These are phyloP conservation scores for Salix dunnii DNA, from an alignment of 345 rosid species.

Conservation along the genomic window DNA sequence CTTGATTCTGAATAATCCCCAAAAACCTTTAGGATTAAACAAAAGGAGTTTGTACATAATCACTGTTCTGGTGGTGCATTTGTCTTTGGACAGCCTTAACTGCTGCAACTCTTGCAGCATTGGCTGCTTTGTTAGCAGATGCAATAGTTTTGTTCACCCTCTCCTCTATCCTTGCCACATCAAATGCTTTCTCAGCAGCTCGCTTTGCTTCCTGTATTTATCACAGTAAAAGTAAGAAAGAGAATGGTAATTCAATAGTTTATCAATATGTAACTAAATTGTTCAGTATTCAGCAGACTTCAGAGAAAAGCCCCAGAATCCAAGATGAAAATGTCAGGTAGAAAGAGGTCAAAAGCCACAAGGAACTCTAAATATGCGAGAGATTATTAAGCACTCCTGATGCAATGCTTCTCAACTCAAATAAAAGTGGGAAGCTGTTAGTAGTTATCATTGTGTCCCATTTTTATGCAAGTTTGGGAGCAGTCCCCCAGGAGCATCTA, in stretches of 20 bases:
- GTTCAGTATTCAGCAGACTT: neutral
- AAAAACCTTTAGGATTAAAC: conserved; percentile 4
- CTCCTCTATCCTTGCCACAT: conserved; percentile 52
- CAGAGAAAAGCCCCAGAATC: conserved; percentile 3
- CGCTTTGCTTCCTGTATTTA: conserved; percentile 61
- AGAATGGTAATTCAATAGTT: neutral
- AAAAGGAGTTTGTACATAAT: conserved; percentile 17
- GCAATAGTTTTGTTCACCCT: conserved; percentile 63
- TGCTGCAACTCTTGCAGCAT: conserved; percentile 81
- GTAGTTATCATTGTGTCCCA: neutral
- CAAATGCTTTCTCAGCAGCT: conserved; percentile 58
- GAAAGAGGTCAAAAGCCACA: neutral
- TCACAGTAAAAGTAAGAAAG: conserved; percentile 4
- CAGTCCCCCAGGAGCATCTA: neutral
- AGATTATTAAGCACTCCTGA: neutral
- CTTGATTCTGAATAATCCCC: neutral
- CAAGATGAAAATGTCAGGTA: conserved; percentile 4
- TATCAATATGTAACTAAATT: neutral
- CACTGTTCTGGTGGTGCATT: conserved; percentile 34
- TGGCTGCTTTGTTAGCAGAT: conserved; percentile 76
- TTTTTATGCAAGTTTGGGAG: neutral
- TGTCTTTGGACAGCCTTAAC: conserved; percentile 70
- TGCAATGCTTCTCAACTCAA: neutral
- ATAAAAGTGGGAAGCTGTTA: neutral
- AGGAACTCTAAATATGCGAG: neutral